phyloP scores from a whole-genome alignment of 805 yeast species.

The Metschnikowia continentalis region DNA sequence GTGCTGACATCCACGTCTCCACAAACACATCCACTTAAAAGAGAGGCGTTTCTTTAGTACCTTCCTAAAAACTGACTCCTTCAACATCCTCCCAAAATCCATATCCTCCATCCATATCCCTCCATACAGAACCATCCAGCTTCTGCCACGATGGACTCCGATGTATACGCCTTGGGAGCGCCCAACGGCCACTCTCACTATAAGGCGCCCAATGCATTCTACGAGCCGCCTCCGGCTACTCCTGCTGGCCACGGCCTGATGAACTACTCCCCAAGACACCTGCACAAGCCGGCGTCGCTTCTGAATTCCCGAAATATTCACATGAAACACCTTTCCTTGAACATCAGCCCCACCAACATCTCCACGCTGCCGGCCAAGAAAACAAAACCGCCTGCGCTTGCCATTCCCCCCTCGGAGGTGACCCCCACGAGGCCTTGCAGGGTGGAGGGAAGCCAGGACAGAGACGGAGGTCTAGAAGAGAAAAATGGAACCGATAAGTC shows the following conservation, averaged over 20 bases:
- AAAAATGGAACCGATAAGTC: too few species aligned
- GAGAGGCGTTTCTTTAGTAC: too few species aligned
- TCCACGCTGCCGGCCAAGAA: conserved; percentile 7
- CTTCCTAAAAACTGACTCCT: too few species aligned
- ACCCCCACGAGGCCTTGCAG: neutral
- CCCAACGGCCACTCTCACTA: conserved; percentile 5
- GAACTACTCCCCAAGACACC: conserved; percentile 38
- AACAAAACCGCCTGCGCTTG: conserved; percentile 8
- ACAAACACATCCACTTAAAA: too few species aligned
- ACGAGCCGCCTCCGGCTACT: conserved; percentile 5
- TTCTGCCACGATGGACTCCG: conserved; percentile 6
- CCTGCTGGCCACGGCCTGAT: conserved; percentile 16
- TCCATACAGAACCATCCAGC: too few species aligned
- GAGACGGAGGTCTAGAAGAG: too few species aligned
- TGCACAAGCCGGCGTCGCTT: conserved; percentile 27
- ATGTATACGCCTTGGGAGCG: conserved; percentile 2
- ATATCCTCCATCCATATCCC: neutral
- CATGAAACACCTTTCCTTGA: conserved; percentile 36
- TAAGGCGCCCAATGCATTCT: conserved; percentile 9
- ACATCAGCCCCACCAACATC: conserved; percentile 17
- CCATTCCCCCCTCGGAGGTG: conserved; percentile 6
- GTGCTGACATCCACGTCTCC: too few species aligned
- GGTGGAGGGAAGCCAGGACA: too few species aligned
- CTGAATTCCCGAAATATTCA: conserved; percentile 27
- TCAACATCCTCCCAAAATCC: too few species aligned